Evolutionary conservation across 306 rosid species (phyloP).

Genomic region (Hippophae rhamnoides): DNA sequence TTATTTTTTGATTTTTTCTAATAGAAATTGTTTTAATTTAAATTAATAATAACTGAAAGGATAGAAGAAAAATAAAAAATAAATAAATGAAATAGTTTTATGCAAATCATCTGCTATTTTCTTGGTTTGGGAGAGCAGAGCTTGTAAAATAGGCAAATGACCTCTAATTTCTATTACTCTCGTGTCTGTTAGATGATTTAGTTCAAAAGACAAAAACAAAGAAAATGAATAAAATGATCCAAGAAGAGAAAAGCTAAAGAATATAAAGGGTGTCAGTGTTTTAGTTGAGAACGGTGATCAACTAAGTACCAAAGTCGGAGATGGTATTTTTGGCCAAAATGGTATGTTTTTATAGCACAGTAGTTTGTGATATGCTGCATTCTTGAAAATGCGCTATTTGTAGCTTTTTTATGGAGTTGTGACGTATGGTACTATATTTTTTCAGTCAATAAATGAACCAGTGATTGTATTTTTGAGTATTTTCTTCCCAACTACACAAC

Average conservation of each 20-base stretch:
- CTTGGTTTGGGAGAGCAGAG: no score
- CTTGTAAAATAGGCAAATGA: no score
- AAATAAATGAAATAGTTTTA: no score
- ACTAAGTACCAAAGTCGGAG: conserved; percentile 5
- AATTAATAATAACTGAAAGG: no score
- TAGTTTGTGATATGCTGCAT: not conserved
- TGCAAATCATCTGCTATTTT: no score
- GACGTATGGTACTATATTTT: not conserved
- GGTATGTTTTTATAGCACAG: conserved; percentile 24
- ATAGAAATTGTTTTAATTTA: no score
- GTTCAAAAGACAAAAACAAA: conserved; percentile 6
- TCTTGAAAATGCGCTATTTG: not conserved
- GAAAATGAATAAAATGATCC: conserved; percentile 19
- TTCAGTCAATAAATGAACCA: no score
- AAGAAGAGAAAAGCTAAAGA: conserved; percentile 30
- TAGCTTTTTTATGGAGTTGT: not conserved
- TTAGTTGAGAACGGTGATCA: conserved; percentile 11
- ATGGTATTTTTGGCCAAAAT: conserved; percentile 18
- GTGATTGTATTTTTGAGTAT: no score
- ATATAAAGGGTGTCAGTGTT: conserved; percentile 8
- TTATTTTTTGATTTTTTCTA: no score
- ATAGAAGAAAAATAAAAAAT: no score
- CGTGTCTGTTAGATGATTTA: conserved; percentile 1
- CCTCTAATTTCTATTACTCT: no score
- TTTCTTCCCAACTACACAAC: no score